Evolutionary conservation across 176 grass and related monocot species (phyloP).

Genomic region (Zizania latifolia): DNA sequence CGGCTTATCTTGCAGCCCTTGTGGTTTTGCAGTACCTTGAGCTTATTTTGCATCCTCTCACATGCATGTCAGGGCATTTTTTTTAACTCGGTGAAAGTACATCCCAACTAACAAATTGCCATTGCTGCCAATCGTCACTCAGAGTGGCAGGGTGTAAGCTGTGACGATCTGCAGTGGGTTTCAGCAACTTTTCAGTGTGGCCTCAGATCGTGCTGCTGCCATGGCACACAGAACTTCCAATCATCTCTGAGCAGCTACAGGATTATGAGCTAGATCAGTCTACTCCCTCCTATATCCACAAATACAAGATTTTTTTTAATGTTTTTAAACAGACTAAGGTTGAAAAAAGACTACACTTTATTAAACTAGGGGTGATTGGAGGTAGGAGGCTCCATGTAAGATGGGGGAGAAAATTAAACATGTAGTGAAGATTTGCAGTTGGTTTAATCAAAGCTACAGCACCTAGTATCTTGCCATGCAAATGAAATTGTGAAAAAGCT

Average conservation of each 20-base stretch:
- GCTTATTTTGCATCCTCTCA: background rate
- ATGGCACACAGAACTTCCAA: background rate
- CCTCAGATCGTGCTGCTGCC: slow-evolving; percentile 2
- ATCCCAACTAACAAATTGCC: slow-evolving; percentile 20
- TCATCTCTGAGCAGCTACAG: background rate
- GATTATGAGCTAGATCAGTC: slow-evolving; percentile 4
- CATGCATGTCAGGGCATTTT: background rate
- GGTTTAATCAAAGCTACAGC: background rate
- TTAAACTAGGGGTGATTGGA: too few relatives aligned
- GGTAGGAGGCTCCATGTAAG: too few relatives aligned
- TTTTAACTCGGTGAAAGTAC: slow-evolving; percentile 5
- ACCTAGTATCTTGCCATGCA: background rate
- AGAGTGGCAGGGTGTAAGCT: slow-evolving; percentile 2
- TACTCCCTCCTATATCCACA: too few relatives aligned
- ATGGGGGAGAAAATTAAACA: too few relatives aligned
- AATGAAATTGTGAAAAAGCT: background rate
- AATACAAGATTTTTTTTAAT: too few relatives aligned
- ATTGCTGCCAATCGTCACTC: background rate
- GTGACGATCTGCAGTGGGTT: slow-evolving; percentile 1
- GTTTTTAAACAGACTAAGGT: too few relatives aligned
- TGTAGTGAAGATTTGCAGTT: background rate
- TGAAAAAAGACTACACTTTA: too few relatives aligned
- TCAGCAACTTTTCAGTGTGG: slow-evolving; percentile 17
- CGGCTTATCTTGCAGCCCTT: background rate
- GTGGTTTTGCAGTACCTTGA: background rate